These are phyloP conservation scores for Phytophthora palmivora DNA, from an alignment of 352 stramenopile species.

Conservation along the genomic window DNA sequence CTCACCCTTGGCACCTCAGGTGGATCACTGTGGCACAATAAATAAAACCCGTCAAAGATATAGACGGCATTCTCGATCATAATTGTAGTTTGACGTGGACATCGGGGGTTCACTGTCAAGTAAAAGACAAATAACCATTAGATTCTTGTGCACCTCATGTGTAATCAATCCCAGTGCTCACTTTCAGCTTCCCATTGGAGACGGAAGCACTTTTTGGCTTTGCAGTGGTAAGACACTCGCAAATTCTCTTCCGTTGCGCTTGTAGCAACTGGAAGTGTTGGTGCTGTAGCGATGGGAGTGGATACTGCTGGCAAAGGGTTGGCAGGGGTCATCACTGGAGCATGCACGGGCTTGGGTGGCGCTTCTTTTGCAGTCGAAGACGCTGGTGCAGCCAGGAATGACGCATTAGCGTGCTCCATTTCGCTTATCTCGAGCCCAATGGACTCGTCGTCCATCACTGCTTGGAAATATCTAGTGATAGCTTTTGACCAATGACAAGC, in stretches of 20 bases:
- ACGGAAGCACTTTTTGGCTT: conserved; percentile 69
- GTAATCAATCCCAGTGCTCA: conserved; percentile 28
- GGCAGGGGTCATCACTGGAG: neutral
- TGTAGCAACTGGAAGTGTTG: conserved; percentile 3
- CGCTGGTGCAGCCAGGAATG: conserved; percentile 30
- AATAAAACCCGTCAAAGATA: conserved; percentile 88
- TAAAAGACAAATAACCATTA: neutral
- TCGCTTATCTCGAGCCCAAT: conserved; percentile 36
- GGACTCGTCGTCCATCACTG: conserved; percentile 45
- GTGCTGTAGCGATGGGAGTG: conserved; percentile 10
- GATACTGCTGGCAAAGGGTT: conserved; percentile 4
- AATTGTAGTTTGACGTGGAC: conserved; percentile 73
- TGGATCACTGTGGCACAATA: conserved; percentile 74
- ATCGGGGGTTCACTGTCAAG: conserved; percentile 79
- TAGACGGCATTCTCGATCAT: conserved; percentile 68
- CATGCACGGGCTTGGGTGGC: conserved; percentile 5
- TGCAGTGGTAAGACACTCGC: conserved; percentile 70
- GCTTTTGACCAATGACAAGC: conserved; percentile 28
- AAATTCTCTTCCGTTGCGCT: conserved; percentile 52
- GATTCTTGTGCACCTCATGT: neutral
- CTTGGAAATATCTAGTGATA: conserved; percentile 12
- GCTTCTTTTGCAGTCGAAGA: conserved; percentile 1
- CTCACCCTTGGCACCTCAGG: conserved; percentile 65
- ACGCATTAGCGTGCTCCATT: conserved; percentile 43
- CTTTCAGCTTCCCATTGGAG: conserved; percentile 84